Evolutionary conservation across 257 asterid species (phyloP).

Genomic region (Pogostemon cablin): DNA sequence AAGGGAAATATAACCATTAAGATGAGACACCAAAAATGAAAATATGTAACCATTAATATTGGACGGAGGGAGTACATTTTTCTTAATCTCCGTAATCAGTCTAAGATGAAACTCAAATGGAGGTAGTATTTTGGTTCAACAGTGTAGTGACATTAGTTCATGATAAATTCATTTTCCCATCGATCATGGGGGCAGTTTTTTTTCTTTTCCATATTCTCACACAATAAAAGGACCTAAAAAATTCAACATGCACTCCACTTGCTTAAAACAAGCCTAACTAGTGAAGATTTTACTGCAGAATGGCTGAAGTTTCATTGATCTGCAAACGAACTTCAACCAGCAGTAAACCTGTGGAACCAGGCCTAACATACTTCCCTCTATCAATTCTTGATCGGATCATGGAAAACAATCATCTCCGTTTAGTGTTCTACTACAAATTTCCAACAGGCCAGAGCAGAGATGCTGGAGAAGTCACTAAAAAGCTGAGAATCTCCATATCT

Average conservation of each 20-base stretch:
- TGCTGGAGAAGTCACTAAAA: conserved; percentile 41
- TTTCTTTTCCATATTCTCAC: conserved; percentile 4
- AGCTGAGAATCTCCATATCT: conserved; percentile 47
- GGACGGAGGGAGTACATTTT: too few species aligned
- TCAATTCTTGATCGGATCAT: conserved; percentile 59
- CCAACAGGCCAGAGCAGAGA: conserved; percentile 22
- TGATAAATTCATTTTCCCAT: conserved; percentile 40
- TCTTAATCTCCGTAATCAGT: too few species aligned
- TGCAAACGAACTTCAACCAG: conserved; percentile 58
- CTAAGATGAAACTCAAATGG: neutral
- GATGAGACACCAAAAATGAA: too few species aligned
- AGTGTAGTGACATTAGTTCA: conserved; percentile 34
- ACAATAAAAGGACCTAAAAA: conserved; percentile 4
- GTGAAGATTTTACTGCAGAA: conserved; percentile 2
- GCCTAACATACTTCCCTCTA: conserved; percentile 40
- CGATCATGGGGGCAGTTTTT: conserved; percentile 32
- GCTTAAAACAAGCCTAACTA: neutral
- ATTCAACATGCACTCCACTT: neutral
- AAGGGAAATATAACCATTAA: too few species aligned
- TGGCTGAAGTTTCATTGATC: conserved; percentile 53
- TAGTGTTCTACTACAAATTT: conserved; percentile 49
- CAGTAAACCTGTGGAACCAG: conserved; percentile 50
- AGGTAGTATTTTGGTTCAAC: conserved; percentile 6
- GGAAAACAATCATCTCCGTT: conserved; percentile 47
- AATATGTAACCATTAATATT: too few species aligned